Evolutionary conservation across 129 eudicot genomes (phyloP).

Genomic region (Gnaphalium uliginosum): DNA sequence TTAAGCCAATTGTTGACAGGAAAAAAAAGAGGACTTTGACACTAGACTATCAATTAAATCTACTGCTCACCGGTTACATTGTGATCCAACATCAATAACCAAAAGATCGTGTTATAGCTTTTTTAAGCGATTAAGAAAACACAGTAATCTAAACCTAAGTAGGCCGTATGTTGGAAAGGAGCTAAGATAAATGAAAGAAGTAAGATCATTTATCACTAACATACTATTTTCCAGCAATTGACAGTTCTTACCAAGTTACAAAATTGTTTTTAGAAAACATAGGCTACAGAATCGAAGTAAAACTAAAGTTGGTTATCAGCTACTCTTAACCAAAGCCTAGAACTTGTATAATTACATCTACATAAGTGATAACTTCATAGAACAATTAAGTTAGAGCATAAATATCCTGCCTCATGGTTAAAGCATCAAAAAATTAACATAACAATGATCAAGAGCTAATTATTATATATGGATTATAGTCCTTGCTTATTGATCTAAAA

Average conservation of each 20-base stretch:
- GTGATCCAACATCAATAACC: background rate
- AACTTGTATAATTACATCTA: background rate
- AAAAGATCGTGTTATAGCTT: background rate
- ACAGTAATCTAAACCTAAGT: background rate
- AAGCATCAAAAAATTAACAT: background rate
- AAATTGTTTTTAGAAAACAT: background rate
- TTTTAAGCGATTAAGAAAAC: background rate
- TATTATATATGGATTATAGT: conserved; percentile 9
- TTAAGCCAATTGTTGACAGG: background rate
- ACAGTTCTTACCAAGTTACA: background rate
- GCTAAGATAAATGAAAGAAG: background rate
- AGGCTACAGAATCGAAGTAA: background rate
- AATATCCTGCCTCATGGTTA: conserved; percentile 6
- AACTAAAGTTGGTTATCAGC: background rate
- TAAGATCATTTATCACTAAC: background rate
- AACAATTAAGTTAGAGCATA: conserved; percentile 4
- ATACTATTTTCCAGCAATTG: background rate
- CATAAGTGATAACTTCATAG: background rate
- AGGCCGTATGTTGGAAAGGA: background rate
- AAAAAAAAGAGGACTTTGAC: background rate
- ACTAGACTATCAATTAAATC: background rate
- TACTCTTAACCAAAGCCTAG: background rate
- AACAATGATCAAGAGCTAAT: conserved; percentile 8
- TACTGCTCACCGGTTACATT: background rate
- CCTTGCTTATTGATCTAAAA: conserved; percentile 12